Percentiles rank a stretch among this genome's conserved stretches.
These are phyloP conservation scores for Candida sojae DNA, from an alignment of 1,139 yeast genomes.

Conservation along the genomic window DNA sequence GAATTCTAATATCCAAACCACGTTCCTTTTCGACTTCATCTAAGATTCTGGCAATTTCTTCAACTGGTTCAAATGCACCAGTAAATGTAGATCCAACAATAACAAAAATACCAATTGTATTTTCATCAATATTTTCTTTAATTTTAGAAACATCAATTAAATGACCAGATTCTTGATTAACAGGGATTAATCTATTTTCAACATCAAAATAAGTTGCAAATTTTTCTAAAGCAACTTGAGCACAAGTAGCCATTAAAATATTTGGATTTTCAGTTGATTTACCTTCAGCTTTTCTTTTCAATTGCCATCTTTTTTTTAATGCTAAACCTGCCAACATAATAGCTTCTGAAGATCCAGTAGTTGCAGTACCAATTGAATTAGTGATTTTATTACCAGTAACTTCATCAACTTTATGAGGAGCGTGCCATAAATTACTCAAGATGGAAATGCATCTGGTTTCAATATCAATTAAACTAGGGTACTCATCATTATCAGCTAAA, in stretches of 20 bases:
- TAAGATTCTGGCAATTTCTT: conserved; percentile 55
- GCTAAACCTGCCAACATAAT: conserved; percentile 93
- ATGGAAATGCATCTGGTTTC: conserved; percentile 84
- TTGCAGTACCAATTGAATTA: conserved; percentile 79
- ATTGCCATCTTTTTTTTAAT: conserved; percentile 87
- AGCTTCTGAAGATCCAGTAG: conserved; percentile 94
- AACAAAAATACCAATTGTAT: conserved; percentile 89
- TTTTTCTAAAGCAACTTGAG: conserved; percentile 92
- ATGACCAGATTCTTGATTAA: conserved; percentile 59
- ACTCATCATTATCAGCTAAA: conserved; percentile 91
- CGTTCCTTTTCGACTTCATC: conserved; percentile 70
- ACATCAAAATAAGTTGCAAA: conserved; percentile 94
- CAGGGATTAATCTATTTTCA: conserved; percentile 75
- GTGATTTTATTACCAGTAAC: conserved; percentile 28
- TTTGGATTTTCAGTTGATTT: conserved; percentile 69
- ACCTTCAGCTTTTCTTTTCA: conserved; percentile 58
- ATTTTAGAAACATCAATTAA: conserved; percentile 62
- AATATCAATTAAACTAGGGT: conserved; percentile 79
- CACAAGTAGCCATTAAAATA: conserved; percentile 89
- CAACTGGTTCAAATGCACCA: conserved; percentile 86
- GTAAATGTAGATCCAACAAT: conserved; percentile 92
- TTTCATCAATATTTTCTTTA: conserved; percentile 73
- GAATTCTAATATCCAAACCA: conserved; percentile 75
- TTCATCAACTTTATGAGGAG: conserved; percentile 43
- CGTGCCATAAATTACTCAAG: conserved; percentile 79